These are phyloP conservation scores for Aspergillus terreus DNA, from an alignment of 2,329 filamentous ascomycete species.

Conservation along the genomic window DNA sequence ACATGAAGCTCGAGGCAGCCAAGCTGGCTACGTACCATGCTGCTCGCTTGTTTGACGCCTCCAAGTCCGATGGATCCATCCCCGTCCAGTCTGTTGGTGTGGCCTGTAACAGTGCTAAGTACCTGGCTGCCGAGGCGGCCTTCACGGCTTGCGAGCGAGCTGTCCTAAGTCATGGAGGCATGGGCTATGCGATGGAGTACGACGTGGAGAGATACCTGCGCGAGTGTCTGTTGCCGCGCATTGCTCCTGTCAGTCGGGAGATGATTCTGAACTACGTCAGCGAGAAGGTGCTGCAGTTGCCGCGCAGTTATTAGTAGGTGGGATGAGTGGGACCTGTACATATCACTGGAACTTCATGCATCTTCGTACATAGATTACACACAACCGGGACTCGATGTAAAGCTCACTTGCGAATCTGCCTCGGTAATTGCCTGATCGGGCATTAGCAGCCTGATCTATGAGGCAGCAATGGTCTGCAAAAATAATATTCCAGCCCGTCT, in stretches of 20 bases:
- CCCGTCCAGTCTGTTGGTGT: constrained; percentile 58
- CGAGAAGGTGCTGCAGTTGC: constrained; percentile 42
- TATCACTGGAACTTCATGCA: background rate
- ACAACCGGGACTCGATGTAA: no score
- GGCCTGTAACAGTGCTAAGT: constrained; percentile 68
- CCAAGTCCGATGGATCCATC: constrained; percentile 49
- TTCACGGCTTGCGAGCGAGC: constrained; percentile 59
- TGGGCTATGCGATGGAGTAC: constrained; percentile 62
- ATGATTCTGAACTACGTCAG: constrained; percentile 46
- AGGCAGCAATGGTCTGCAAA: no score
- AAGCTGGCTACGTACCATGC: constrained; percentile 61
- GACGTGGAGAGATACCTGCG: constrained; percentile 60
- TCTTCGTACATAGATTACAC: no score
- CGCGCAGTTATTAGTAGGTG: constrained; percentile 37
- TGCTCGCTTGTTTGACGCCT: constrained; percentile 54
- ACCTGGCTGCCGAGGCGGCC: constrained; percentile 58
- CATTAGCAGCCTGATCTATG: no score
- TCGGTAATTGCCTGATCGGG: no score
- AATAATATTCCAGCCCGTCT: no score
- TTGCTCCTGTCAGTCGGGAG: constrained; percentile 56
- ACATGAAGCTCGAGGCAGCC: constrained; percentile 60
- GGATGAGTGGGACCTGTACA: background rate
- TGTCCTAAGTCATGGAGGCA: constrained; percentile 56
- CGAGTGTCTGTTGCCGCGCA: constrained; percentile 57
- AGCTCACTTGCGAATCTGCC: no score